phyloP scores from a whole-genome alignment of 192 early-diverging fungal species.

The Mortierella alpina region DNA sequence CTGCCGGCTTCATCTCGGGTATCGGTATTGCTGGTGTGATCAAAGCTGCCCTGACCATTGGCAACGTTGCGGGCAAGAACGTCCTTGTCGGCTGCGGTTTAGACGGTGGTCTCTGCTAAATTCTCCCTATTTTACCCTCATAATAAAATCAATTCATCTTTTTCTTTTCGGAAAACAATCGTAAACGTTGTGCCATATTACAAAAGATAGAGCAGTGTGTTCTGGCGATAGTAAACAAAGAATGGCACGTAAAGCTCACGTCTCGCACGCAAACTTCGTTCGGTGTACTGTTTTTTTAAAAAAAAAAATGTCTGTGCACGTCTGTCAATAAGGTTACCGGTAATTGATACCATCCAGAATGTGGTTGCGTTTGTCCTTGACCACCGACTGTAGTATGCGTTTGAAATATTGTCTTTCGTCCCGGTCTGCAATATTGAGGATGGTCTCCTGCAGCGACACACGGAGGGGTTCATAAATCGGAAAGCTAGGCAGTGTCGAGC shows the following conservation, averaged over 20 bases:
- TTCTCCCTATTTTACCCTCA: background rate
- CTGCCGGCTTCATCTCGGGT: conserved; percentile 55
- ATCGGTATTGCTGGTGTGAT: conserved; percentile 50
- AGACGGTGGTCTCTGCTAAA: conserved; percentile 27
- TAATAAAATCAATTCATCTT: background rate
- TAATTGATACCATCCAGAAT: conserved; percentile 36
- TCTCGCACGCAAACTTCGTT: too few species aligned
- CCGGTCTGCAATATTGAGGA: conserved; percentile 5
- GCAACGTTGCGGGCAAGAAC: background rate
- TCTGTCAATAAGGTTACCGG: background rate
- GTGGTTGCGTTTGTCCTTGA: conserved; percentile 22
- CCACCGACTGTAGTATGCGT: conserved; percentile 19
- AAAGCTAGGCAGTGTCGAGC: conserved; percentile 9
- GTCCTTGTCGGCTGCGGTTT: conserved; percentile 21
- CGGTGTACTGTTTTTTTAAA: background rate
- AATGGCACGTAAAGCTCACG: too few species aligned
- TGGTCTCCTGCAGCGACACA: conserved; percentile 5
- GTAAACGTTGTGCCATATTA: too few species aligned
- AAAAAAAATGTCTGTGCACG: background rate
- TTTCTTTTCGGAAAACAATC: too few species aligned
- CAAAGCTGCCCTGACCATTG: conserved; percentile 34
- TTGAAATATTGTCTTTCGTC: conserved; percentile 17
- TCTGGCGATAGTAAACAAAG: too few species aligned
- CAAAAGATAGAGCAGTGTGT: too few species aligned
- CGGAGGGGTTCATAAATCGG: conserved; percentile 14